These are phyloP conservation scores for Rosa multiflora DNA, from an alignment of 306 rosid species.

Conservation along the genomic window DNA sequence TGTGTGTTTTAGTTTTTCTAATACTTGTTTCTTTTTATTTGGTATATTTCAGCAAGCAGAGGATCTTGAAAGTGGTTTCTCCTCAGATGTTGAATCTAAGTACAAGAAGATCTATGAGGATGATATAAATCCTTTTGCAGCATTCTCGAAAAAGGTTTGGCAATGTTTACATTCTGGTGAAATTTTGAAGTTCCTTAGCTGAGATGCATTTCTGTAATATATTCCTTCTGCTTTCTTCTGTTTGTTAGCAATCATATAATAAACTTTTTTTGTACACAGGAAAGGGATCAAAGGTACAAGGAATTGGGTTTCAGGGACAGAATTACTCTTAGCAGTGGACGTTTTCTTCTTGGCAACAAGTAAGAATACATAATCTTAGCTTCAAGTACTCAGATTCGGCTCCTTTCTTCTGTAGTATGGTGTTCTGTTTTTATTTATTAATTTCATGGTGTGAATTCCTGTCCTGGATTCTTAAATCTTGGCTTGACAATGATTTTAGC, in stretches of 20 bases:
- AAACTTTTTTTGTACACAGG: constrained; percentile 45
- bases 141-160: constrained; percentile 90
- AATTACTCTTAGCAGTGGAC: constrained; percentile 99
- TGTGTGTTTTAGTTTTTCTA: background rate
- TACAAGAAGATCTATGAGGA: constrained; percentile 98
- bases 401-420: background rate
- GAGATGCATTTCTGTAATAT: background rate
- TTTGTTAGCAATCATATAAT: constrained; percentile 19
- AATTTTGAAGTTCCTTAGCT: background rate
- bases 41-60: constrained; percentile 66
- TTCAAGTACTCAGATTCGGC: constrained; percentile 8
- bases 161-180: constrained; percentile 16
- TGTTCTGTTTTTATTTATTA: background rate
- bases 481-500: background rate
- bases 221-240: background rate
- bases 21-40: background rate
- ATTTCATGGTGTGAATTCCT: background rate
- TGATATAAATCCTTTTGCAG: constrained; percentile 98
- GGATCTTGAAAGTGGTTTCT: constrained; percentile 92
- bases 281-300: constrained; percentile 97
- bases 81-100: constrained; percentile 97
- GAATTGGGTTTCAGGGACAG: constrained; percentile 96
- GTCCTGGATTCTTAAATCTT: background rate
- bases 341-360: constrained; percentile 99
- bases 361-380: constrained; percentile 39